Conservation (phyloP, 1,284 basidiomycete genomes). For the Polyporus tsugae region DNA sequence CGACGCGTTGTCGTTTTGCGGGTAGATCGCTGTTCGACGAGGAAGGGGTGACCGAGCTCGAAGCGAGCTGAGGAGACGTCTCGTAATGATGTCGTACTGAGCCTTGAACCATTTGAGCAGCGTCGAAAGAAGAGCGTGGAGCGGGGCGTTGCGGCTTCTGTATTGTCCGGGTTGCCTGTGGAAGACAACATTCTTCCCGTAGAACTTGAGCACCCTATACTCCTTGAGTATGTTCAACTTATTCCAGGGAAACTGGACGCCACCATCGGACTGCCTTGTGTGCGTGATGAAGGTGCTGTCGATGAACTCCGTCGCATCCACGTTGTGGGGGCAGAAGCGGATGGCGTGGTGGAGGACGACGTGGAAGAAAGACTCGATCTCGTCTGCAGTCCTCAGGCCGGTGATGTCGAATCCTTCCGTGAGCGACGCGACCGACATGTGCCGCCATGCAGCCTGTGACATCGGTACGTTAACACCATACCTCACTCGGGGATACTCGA, state of each 20-base stretch:
- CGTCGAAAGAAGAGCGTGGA: not conserved
- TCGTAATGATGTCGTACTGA: not conserved
- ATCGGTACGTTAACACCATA: not conserved
- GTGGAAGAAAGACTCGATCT: constrained; percentile 8
- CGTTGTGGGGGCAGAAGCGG: constrained; percentile 4
- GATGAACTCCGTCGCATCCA: not conserved
- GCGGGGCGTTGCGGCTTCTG: not conserved
- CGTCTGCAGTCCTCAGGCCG: not conserved
- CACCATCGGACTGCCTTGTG: not conserved
- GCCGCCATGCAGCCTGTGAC: not conserved
- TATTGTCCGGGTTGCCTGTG: not conserved
- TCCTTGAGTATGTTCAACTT: not conserved
- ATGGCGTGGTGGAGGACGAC: constrained; percentile 5
- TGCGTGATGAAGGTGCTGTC: not conserved
- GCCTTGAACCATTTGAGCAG: not conserved
- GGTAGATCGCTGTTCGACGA: not conserved
- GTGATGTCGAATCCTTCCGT: not conserved
- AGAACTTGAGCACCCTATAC: not conserved
- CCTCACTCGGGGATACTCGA: not conserved
- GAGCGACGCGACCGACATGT: not conserved
- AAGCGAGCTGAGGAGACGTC: no score
- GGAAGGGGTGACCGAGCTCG: no score
- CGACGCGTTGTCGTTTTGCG: not conserved
- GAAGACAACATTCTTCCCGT: no score
- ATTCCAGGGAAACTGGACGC: not conserved